Base-by-base conservation (phyloP, 2,329 filamentous ascomycete genomes). In the Blumeriella jaapii region DNA sequence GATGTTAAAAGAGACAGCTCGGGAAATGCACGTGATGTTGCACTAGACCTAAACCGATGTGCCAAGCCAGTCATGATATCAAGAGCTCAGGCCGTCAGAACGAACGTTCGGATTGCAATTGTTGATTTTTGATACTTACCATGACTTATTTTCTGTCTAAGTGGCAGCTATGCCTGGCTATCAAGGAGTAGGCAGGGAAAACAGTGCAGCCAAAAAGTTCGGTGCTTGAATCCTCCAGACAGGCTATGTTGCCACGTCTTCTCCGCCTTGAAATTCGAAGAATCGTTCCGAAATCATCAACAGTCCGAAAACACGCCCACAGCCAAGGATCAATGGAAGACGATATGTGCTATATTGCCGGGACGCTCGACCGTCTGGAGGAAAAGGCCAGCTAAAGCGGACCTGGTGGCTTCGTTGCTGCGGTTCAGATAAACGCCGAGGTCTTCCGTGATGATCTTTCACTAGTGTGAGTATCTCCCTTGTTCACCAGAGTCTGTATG, bases 381-480 rank as follows among this genome's bases (percentile, higher is more conserved):
- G 24, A 27, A 33, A 7, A 29, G 19, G 12, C 14, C 10, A 3
- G 28, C 20, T 5, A 31, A 22, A 8, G 15, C 32, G 23, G 31
- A 34, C n/a, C 44, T 46, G 9, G 40, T 35, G n/a, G 34, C 40
- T 29, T 44, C 14, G 44, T 39, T 12, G 41, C 39, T 12, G 31
- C 28, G 12, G 29, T 41, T n/a, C 31, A 44, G 2, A n/a, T 42
- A 5, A 22, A 42, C 6, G 36, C 39, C 9, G 16, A 22, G 4
- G 23, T 40, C 3, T 18, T 46, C 13, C 38, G 6, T 5, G 13
- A 6, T 0, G 29, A 35, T 2, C 34, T 41, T 26, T 29, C 44
- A 10, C 27, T 36, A 12, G 13, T 36, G 44, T 46, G 25, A 36
- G 27, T 33, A 14, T 33, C n/a, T n/a, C n/a, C n/a, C n/a, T n/a